Base-by-base conservation (phyloP, 768 basidiomycete genomes). In the Hortiboletus campestris region DNA sequence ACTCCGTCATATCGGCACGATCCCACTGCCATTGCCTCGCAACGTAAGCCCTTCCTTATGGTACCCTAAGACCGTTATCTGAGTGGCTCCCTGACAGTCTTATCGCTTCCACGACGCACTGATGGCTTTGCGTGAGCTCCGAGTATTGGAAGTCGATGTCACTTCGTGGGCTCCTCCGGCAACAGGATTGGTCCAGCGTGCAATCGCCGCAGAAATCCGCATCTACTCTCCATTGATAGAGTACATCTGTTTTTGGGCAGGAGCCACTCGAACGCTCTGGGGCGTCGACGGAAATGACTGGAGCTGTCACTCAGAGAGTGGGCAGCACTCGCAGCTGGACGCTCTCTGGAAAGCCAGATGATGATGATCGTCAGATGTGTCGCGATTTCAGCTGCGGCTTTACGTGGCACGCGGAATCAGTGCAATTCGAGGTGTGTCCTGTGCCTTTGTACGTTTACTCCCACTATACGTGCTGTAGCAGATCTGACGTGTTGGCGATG, bases 1-100 rank as follows among this genome's bases (percentile, higher is more conserved):
- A 41, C 64, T 79, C 57, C 73, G 66, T 55, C 63, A 77, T 61
- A 54, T 79, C 36, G 77, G 78, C 55, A 62, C 75, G 13, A 65
- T 79, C 34, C 65, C 71, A 56, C 57, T 71, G n/a, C 64, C 73
- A 3, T 59, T 76, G 39, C 70, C 71, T 39, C 57, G 56, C 55
- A 62, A 75, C 59, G 77, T 78, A 63, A 69, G 74, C 43, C 53
- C 29, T 14, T 19, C 53, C 49, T 55, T 42, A 40, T 49, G 31
- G 54, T 42, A 54, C 31, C 25, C n/a, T n/a, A 25, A 25, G 25
- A 42, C 52, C 58, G 61, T 59, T 65, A 51, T 59, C 70, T 62
- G 49, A 68, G 49, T 50, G 47, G 22, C 46, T 59, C 49, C 48
- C 14, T 25, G 25, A 25, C 25, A 78, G 74, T 73, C 69, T 43